Percentiles rank a stretch among this genome's conserved stretches.
phyloP scores from a whole-genome alignment of 306 rosid genomes.

The Vigna reflexopilosa region DNA sequence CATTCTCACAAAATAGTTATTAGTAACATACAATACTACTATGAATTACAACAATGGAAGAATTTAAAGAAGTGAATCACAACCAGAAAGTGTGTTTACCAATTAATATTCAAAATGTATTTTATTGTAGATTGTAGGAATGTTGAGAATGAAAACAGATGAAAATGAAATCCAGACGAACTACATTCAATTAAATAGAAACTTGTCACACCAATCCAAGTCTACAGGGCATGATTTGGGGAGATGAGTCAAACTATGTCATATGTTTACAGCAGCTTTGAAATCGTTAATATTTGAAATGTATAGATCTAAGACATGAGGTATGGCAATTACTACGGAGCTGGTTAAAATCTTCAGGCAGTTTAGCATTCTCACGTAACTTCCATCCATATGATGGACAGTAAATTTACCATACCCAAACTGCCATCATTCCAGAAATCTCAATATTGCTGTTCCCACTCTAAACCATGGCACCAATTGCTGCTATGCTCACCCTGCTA shows the following conservation, averaged over 20 bases:
- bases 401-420: conserved; percentile 20
- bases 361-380: conserved; percentile 6
- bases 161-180: not conserved
- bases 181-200: conserved; percentile 1
- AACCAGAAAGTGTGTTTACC: not conserved
- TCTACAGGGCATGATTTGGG: not conserved
- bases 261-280: conserved; percentile 12
- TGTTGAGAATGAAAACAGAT: not conserved
- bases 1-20: conserved; percentile 2
- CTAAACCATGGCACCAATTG: not conserved
- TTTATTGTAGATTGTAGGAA: conserved; percentile 7
- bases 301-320: conserved; percentile 14
- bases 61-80: conserved; percentile 21
- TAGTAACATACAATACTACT: not conserved
- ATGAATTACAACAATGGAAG: not conserved
- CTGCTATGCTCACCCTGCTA: not conserved
- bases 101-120: conserved; percentile 1
- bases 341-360: conserved; percentile 6
- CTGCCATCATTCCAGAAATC: not conserved
- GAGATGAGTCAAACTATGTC: not conserved
- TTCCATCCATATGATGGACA: not conserved
- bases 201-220: conserved; percentile 1
- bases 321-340: conserved; percentile 1
- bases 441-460: not conserved
- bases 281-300: conserved; percentile 5